Evolutionary conservation across 2,329 filamentous ascomycete genomes (phyloP).

Genomic region (Apiospora phragmitis): DNA sequence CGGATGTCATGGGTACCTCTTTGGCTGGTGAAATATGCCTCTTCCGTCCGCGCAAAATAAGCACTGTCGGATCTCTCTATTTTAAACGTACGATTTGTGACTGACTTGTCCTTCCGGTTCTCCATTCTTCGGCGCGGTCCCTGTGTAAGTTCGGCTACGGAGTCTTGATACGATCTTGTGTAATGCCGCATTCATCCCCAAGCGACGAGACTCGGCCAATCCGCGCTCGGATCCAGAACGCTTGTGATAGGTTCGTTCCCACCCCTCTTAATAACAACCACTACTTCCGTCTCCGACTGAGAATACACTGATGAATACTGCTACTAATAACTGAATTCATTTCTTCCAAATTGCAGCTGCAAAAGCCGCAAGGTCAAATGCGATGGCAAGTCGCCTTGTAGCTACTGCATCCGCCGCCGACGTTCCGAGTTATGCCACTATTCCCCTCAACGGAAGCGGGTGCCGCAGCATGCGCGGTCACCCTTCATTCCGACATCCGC

Average conservation of each 20-base stretch:
- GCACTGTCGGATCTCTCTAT: not conserved
- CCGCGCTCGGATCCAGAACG: conserved; percentile 9
- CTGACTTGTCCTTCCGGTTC: not conserved
- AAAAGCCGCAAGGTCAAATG: conserved; percentile 53
- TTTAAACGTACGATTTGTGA: not conserved
- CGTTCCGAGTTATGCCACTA: conserved; percentile 45
- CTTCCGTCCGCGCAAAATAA: not conserved
- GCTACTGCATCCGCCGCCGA: conserved; percentile 44
- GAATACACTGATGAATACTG: not conserved
- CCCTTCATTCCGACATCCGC: conserved; percentile 5
- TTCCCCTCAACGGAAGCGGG: conserved; percentile 42
- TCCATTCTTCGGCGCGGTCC: not conserved
- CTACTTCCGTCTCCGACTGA: not conserved
- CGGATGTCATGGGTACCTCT: not conserved
- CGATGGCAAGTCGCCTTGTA: conserved; percentile 48
- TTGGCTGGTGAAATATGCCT: not conserved
- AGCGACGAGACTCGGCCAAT: conserved; percentile 7
- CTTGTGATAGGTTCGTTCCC: conserved; percentile 12
- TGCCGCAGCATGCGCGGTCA: not conserved
- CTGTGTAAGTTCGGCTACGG: not conserved
- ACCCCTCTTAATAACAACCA: not conserved
- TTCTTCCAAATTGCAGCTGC: conserved; percentile 30
- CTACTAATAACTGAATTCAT: not conserved
- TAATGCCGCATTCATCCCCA: conserved; percentile 1
- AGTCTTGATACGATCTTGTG: not conserved